Base-by-base conservation (phyloP, 805 yeast species). In the Sungouiozyma ichnusensis region DNA sequence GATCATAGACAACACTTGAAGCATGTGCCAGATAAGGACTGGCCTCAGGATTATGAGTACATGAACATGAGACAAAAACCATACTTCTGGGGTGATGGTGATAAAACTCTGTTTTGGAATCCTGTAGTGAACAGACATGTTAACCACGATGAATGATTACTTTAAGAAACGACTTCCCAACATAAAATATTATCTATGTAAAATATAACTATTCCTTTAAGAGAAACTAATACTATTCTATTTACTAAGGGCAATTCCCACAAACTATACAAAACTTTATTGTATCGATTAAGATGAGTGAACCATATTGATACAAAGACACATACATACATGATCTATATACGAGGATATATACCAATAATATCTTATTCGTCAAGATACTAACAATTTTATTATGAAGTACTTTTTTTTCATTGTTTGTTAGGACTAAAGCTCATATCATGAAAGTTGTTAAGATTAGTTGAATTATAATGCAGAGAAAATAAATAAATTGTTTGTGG, bases 61-160 rank as follows among this genome's bases (percentile, higher is more conserved):
- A 88, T 82, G 74, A 92, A 92, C 76, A 66, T 87, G 56, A 85
- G 97, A 78, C 63, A 65, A 62, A 81, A 78, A 66, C 80, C 83
- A 63, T 90, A 77, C 77, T 90, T 87, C 81, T 92, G 97, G 97
- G 98, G 98, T 63, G 90, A 92, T 63, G 97, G 98, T 64, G 95
- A 88, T 74, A 80, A 85, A 77, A 86, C 97, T 49, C 71, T 82
- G 63, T 92, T 92, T 83, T 92, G 98, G 98, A 86, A 86, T 74
- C 74, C 85, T 41, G 83, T 77, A 58, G 76, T 84, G 62, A 90
- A 90, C 84, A 85, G 95, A 76, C 85, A 85, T 73, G 68, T 82
- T 58, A 71, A 65, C 53, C 57, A 58, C 35, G 61, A 58, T 42
- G 52, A 50, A 24, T 24, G 11, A 24, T 7, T 11, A 7, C 6